phyloP scores from a whole-genome alignment of 169 alveolate species.

The Cryptosporidium muris region DNA sequence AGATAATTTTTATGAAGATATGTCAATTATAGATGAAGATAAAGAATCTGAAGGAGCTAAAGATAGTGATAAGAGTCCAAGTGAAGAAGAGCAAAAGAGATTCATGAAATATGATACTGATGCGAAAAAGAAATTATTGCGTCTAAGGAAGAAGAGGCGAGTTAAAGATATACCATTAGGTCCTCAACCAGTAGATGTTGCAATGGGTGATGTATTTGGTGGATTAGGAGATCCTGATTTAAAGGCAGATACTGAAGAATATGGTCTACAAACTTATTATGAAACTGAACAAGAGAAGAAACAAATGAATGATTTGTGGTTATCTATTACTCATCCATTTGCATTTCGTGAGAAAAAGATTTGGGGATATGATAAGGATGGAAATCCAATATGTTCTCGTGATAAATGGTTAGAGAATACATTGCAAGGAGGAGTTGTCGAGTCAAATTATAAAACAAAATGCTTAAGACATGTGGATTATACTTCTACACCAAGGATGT shows the following conservation, averaged over 20 bases:
- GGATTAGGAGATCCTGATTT: constrained; percentile 23
- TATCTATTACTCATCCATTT: constrained; percentile 25
- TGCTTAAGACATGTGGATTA: constrained; percentile 9
- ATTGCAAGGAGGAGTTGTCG: neutral
- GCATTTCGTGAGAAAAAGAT: constrained; percentile 16
- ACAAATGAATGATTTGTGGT: constrained; percentile 14
- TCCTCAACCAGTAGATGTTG: constrained; percentile 52
- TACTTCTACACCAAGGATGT: constrained; percentile 16
- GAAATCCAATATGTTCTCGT: constrained; percentile 37
- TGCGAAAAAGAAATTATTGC: constrained; percentile 24
- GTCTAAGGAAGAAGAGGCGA: constrained; percentile 1
- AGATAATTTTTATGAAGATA: constrained; percentile 4
- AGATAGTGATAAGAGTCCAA: constrained; percentile 2
- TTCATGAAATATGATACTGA: constrained; percentile 45
- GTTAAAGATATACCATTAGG: constrained; percentile 60
- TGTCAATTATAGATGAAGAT: constrained; percentile 28
- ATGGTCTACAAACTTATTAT: constrained; percentile 49
- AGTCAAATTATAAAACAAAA: neutral
- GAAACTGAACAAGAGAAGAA: constrained; percentile 14
- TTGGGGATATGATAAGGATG: constrained; percentile 64
- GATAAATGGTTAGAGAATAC: constrained; percentile 30
- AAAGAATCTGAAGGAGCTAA: constrained; percentile 1
- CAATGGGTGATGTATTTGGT: constrained; percentile 70
- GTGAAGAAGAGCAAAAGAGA: constrained; percentile 24
- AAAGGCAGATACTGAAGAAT: constrained; percentile 20